Percentiles rank a stretch among this genome's conserved stretches.
Evolutionary conservation across 1,139 yeast genomes (phyloP).

Genomic region (Cylindricascospora bacillispora): DNA sequence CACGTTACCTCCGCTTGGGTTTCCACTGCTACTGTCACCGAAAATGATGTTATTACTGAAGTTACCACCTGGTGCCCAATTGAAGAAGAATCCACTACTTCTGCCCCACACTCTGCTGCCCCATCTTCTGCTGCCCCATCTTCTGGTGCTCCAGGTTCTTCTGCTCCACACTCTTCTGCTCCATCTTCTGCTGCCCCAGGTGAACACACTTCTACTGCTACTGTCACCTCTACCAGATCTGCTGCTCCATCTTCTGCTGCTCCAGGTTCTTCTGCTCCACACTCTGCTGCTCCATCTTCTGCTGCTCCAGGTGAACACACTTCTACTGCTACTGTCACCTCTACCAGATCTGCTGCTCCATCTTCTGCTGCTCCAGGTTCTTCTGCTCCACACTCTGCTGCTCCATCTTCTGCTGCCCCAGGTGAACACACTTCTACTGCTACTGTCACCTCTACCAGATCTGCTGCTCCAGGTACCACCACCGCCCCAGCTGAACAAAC

Average conservation of each 20-base stretch:
- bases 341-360: slow-evolving; percentile 4
- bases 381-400: slow-evolving; percentile 5
- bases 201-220: slow-evolving; percentile 3
- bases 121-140: slow-evolving; percentile 4
- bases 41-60: slow-evolving; percentile 23
- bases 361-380: slow-evolving; percentile 5
- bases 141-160: slow-evolving; percentile 4
- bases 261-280: not conserved
- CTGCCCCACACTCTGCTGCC: slow-evolving; percentile 3
- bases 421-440: slow-evolving; percentile 5
- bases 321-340: slow-evolving; percentile 2
- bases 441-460: slow-evolving; percentile 1
- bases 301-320: slow-evolving; percentile 4
- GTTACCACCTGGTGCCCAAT: slow-evolving; percentile 28
- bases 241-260: slow-evolving; percentile 2
- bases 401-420: slow-evolving; percentile 5
- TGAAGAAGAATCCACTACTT: slow-evolving; percentile 9
- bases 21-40: slow-evolving; percentile 27
- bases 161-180: slow-evolving; percentile 3
- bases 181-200: not conserved
- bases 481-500: slow-evolving; percentile 5
- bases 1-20: slow-evolving; percentile 26
- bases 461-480: slow-evolving; percentile 4
- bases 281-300: slow-evolving; percentile 5
- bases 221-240: slow-evolving; percentile 3